These are phyloP conservation scores for Coemansia sp. DNA, from an alignment of 192 early-diverging fungal genomes.

Conservation along the genomic window DNA sequence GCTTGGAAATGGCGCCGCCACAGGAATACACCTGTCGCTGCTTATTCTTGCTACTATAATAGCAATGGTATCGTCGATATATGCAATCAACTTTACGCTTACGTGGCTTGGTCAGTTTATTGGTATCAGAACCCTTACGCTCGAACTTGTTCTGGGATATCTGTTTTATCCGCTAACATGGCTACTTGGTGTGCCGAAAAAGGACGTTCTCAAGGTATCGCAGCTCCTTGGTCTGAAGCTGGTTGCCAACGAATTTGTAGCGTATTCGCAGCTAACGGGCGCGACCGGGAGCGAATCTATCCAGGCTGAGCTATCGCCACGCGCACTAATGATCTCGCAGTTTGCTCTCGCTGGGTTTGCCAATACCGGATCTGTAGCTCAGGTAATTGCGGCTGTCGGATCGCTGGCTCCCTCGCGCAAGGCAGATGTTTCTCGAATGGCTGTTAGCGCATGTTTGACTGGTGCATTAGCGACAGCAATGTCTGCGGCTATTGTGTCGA, in stretches of 20 bases:
- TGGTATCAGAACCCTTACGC: constrained; percentile 56
- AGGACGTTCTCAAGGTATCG: constrained; percentile 59
- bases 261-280: constrained; percentile 57
- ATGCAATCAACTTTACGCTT: constrained; percentile 66
- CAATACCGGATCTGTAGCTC: constrained; percentile 82
- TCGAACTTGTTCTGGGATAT: constrained; percentile 72
- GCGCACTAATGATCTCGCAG: constrained; percentile 58
- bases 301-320: constrained; percentile 41
- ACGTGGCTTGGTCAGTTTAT: constrained; percentile 70
- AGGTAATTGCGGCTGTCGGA: constrained; percentile 75
- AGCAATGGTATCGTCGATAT: constrained; percentile 70
- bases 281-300: constrained; percentile 16
- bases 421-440: constrained; percentile 69
- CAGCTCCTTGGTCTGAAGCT: constrained; percentile 73
- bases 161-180: constrained; percentile 72
- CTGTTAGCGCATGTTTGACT: constrained; percentile 73
- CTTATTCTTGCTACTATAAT: constrained; percentile 77
- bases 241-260: constrained; percentile 85
- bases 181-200: constrained; percentile 63
- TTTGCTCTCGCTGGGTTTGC: constrained; percentile 86
- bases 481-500: constrained; percentile 81
- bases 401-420: constrained; percentile 74
- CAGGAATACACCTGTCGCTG: constrained; percentile 72
- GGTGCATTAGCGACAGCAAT: constrained; percentile 79
- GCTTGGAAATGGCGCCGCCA: constrained; percentile 78